Evolutionary conservation across 352 stramenopile species (phyloP), one percentile per base, ranked within the genome.

Genomic region (Pythium pectinolyticum): DNA sequence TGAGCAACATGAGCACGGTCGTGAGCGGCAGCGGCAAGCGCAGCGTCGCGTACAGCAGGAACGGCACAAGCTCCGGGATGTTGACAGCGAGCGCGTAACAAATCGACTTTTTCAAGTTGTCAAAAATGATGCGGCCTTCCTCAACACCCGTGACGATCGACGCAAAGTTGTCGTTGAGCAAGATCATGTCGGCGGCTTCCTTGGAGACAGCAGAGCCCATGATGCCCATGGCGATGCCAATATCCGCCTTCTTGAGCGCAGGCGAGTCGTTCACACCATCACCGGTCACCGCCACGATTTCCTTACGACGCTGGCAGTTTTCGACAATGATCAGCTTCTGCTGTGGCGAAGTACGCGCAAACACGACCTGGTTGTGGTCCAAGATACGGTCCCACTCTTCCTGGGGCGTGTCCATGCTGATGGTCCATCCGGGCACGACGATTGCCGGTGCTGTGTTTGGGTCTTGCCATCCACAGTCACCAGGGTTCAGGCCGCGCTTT

Each of bases 251-350:
- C 75, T 98, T 98, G 0, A 99, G 76, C 19, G 97, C 96, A 22
- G 97, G 96, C 22, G 96, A 95, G 72, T 99, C 96, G 67, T 99
- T 99, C 15, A 99, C 97, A 73, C 97, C 97, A 72, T 99, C 97
- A 28, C 97, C 97, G n/a, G 95, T 99, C 65, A 99, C 95, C 14
- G 90, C 93, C 8, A 97, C 88, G 32, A 98, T 90, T 37, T 97
- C 81, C 10, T 90, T 92, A 25, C 69, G 70, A 15, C 84, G 73
- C 67, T 97, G 86, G 54, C 82, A 88, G 55, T 95, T 92, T 43
- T 97, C 88, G 5, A 99, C 96, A 67, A 99, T 98, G 52, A 88
- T 86, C 8, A 98, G 74, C 79, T 98, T 98, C 58, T 98, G 86
- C 63, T 98, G 79, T 10, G 97, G 96, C 15, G 88, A 97, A 2